Base-by-base conservation (phyloP, 345 rosid genomes). In the Citrus cavaleriei region DNA sequence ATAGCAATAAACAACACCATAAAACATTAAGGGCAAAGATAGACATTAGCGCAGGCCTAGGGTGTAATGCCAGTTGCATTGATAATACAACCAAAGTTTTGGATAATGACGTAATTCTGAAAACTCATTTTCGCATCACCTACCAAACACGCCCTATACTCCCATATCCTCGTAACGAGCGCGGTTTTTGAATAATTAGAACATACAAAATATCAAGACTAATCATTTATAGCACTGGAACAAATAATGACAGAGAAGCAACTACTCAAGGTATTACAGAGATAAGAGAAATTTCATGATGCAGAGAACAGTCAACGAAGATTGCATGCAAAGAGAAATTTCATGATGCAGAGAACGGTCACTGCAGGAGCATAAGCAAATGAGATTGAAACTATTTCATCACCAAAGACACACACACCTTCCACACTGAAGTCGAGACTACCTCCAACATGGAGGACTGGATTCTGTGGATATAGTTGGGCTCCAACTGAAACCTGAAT, bases 401-500 rank as follows among this genome's bases (percentile, higher is more conserved):
- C 79, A 74, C 54, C 62, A 64, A 22, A 73, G 37, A 81, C 82
- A 55, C 58, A 95, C 98, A 55, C 58, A 95, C 98, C 98, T 86
- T 80, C 69, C 61, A 95, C 68, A 78, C 86, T 86, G 84, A 93
- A 90, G 82, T 85, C 83, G 69, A 95, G 82, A 42, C 75, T 54
- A 76, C 79, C 86, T 78, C 98, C 98, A 64, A 81, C 76, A 72
- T 62, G 88, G 49, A 92, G 77, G 62, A 90, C 86, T 10, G 97
- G 93, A 78, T 87, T 91, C 82, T 82, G 94, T 65, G 97, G 98
- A 88, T 77, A 81, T 69, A 95, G 64, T 71, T 88, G 88, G 16
- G 95, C 92, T 77, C 98, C 98, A 80, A 93, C 98, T 73, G 94
- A 93, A 83, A 95, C 84, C 98, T 93, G 92, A 63, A 74, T 75